phyloP scores from a whole-genome alignment of 2,329 filamentous ascomycete genomes.

The Pseudopithomyces chartarum region DNA sequence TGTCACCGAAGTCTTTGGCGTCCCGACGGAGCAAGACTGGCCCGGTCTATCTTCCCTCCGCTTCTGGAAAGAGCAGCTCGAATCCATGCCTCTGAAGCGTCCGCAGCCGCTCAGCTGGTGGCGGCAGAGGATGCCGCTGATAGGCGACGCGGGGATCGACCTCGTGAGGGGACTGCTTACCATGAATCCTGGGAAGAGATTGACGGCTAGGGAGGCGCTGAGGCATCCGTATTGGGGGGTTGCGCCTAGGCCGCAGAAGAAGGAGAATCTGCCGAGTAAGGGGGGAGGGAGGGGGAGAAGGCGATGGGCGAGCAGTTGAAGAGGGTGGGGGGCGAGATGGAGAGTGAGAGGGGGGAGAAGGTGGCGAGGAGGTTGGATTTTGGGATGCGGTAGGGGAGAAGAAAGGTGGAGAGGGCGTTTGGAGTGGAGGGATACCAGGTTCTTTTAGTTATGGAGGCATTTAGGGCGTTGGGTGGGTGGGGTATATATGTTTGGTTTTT shows the following conservation, averaged over 20 bases:
- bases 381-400: conserved; percentile 20
- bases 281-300: conserved; percentile 63
- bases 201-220: conserved; percentile 77
- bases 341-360: conserved; percentile 70
- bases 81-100: conserved; percentile 49
- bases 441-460: too few relatives aligned
- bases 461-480: too few relatives aligned
- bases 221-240: conserved; percentile 84
- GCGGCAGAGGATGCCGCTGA: conserved; percentile 75
- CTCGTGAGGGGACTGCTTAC: conserved; percentile 82
- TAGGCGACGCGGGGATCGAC: conserved; percentile 83
- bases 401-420: not conserved
- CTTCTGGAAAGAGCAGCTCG: conserved; percentile 61
- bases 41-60: conserved; percentile 83
- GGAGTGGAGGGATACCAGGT: not conserved
- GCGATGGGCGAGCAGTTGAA: conserved; percentile 84
- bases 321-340: conserved; percentile 72
- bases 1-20: conserved; percentile 85
- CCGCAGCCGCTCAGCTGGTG: conserved; percentile 75
- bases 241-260: conserved; percentile 81
- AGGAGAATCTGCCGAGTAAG: conserved; percentile 80
- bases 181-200: conserved; percentile 84
- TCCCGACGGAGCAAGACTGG: conserved; percentile 93
- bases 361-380: conserved; percentile 74
- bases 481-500: too few relatives aligned